Conservation (phyloP, 495 filamentous ascomycete species). For the Neurospora pannonica region DNA sequence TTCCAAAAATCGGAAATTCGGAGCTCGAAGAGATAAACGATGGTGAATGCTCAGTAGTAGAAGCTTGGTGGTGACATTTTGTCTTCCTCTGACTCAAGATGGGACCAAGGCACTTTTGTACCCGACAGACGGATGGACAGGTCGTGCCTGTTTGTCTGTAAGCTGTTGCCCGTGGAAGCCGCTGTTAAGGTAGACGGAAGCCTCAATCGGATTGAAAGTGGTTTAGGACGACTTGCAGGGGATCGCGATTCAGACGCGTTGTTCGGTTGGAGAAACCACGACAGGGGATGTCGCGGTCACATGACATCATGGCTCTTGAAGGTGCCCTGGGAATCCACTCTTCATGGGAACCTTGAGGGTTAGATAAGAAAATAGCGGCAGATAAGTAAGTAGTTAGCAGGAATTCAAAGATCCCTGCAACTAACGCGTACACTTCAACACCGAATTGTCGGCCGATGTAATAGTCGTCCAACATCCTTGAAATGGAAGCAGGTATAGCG, state of each 20-base stretch:
- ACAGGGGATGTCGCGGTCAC: constrained; percentile 3
- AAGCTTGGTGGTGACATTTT: not conserved
- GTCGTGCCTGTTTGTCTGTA: not conserved
- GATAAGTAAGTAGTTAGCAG: too few relatives aligned
- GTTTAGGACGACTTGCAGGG: not conserved
- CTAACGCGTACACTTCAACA: not conserved
- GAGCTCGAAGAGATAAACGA: not conserved
- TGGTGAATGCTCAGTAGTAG: not conserved
- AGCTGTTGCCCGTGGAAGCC: not conserved
- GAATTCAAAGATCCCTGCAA: not conserved
- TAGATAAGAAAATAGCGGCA: not conserved
- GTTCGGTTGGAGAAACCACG: constrained; percentile 1
- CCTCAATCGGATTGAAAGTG: not conserved
- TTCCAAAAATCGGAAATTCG: not conserved
- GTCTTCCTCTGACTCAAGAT: not conserved
- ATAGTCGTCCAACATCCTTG: not conserved
- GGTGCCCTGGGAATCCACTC: not conserved
- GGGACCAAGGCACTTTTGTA: not conserved
- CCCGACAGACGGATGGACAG: not conserved
- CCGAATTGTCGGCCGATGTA: not conserved
- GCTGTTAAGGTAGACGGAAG: not conserved
- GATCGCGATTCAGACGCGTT: constrained; percentile 1
- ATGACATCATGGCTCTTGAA: not conserved
- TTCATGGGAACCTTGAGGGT: not conserved
- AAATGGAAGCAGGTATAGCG: not conserved